Conservation (phyloP, 768 basidiomycete genomes). For the Boletus subcaerulescens region DNA sequence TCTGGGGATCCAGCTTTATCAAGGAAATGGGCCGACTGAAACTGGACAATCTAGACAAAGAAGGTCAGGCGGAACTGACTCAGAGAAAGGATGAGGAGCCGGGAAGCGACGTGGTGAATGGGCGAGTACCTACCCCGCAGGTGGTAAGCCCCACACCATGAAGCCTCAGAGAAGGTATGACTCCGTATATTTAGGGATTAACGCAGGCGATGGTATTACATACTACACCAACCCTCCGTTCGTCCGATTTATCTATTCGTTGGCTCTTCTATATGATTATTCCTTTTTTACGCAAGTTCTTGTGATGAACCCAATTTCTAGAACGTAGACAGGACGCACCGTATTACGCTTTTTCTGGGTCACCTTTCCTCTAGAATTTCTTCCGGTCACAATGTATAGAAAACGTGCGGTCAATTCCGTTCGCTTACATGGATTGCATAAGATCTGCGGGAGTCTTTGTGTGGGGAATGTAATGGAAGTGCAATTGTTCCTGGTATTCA, state of each 20-base stretch:
- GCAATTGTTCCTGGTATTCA: neutral
- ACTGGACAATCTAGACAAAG: conserved; percentile 34
- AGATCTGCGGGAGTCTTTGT: conserved; percentile 6
- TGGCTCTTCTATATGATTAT: conserved; percentile 39
- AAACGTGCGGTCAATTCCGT: conserved; percentile 13
- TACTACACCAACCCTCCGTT: conserved; percentile 14
- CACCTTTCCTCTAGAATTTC: conserved; percentile 16
- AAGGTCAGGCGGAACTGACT: conserved; percentile 34
- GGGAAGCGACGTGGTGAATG: conserved; percentile 41
- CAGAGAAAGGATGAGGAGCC: conserved; percentile 35
- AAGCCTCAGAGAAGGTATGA: conserved; percentile 30
- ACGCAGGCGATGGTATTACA: conserved; percentile 25
- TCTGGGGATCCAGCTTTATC: conserved; percentile 91
- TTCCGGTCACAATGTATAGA: conserved; percentile 9
- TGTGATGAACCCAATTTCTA: conserved; percentile 21
- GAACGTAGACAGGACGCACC: conserved; percentile 19
- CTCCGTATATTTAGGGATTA: conserved; percentile 27
- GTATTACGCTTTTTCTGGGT: conserved; percentile 9
- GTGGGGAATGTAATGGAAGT: conserved; percentile 24
- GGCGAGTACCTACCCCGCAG: conserved; percentile 33
- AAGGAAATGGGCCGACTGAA: conserved; percentile 73
- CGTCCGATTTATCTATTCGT: conserved; percentile 29
- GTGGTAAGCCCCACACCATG: conserved; percentile 36
- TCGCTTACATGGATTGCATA: conserved; percentile 12
- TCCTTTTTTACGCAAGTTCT: conserved; percentile 34